Evolutionary conservation across 257 asterid genomes (phyloP), one percentile per base, ranked within the genome.

Genomic region (Oldenlandia corymbosa): DNA sequence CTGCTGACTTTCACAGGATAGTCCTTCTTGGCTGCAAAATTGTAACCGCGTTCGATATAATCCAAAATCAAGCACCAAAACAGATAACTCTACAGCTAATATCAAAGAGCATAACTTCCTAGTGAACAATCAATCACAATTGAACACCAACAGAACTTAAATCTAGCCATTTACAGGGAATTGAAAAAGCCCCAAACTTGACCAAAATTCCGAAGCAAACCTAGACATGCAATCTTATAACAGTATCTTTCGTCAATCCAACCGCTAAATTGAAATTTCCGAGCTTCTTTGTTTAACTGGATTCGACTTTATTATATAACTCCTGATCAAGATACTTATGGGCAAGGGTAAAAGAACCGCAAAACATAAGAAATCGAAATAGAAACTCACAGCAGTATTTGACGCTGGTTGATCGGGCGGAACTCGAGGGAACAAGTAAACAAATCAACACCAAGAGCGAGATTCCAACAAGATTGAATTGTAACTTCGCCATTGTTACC

Each of bases 1-100:
- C 74, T 78, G 60, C 69, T 78, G 64, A 92, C 93, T 75, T 85
- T 78, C 47, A 92, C 98, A 65, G 78, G 70, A 62, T 91, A 86
- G 24, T 72, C 26, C 83, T 75, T 85, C 63, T 69, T 79, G 67
- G 61, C 95, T 91, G 87, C 80, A 79, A 62, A 42, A 57, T 83
- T 76, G 76, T 66, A 18, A 56, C 11, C 13, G 1, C 46, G 45
- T 56, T 30, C 17, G 13, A 20, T 11, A 57, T 5, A 12, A 53
- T 7, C 5, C 13, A 36, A 7, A 52, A 12, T 34, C 3, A 32
- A 21, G 27, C 17, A 45, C 48, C 10, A 31, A 12, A 47, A 1
- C 10, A 27, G 1, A 20, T n/a, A 26, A 5, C 31, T 43, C 17
- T 9, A 48, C 26, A 4, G 16, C 26, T 9, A 20, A 2, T 45